Percentiles rank a stretch among this genome's conserved stretches.
Evolutionary conservation across 768 basidiomycete species (phyloP).

Genomic region (Trametes meyenii): DNA sequence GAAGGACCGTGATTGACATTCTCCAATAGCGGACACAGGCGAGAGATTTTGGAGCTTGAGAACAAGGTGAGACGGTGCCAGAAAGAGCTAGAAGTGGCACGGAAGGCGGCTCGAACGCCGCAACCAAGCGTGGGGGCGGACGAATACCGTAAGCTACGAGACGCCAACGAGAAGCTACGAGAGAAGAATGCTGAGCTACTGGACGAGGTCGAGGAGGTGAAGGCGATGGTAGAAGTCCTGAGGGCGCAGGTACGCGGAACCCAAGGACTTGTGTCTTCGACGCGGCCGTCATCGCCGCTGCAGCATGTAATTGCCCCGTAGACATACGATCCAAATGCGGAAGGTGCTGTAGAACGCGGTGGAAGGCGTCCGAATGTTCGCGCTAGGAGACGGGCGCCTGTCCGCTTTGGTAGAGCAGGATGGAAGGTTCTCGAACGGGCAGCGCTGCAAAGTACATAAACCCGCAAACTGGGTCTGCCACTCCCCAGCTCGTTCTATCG

Average conservation of each 20-base stretch:
- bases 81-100: constrained; percentile 43
- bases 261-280: constrained; percentile 48
- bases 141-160: constrained; percentile 49
- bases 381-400: constrained; percentile 22
- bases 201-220: constrained; percentile 66
- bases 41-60: constrained; percentile 65
- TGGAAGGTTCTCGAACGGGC: constrained; percentile 51
- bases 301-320: neutral
- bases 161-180: constrained; percentile 54
- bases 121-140: constrained; percentile 15
- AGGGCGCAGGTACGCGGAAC: constrained; percentile 57
- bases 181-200: constrained; percentile 59
- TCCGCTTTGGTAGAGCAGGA: constrained; percentile 21
- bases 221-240: constrained; percentile 69
- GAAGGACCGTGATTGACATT: neutral
- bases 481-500: constrained; percentile 23
- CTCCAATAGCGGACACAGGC: constrained; percentile 51
- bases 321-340: constrained; percentile 10
- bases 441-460: constrained; percentile 40
- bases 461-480: constrained; percentile 2
- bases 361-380: constrained; percentile 40
- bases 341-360: constrained; percentile 25
- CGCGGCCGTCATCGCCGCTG: constrained; percentile 32
- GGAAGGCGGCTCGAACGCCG: constrained; percentile 17
- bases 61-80: constrained; percentile 52